A percentile compares a stretch with the other conserved stretches of the same genome.
phyloP scores from a whole-genome alignment of 305 asterid species.

The Stenogyne calaminthoides region DNA sequence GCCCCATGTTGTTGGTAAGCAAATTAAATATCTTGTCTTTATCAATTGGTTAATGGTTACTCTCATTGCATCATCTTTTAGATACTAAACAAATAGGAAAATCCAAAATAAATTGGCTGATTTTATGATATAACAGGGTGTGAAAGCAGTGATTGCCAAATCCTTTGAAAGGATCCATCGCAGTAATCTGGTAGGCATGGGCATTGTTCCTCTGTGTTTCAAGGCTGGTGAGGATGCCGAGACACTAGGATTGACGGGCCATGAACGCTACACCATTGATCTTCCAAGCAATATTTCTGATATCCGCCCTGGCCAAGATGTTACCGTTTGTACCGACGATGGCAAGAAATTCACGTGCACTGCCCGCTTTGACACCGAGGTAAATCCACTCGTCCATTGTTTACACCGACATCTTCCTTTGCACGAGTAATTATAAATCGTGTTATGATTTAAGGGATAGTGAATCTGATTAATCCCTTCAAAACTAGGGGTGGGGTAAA shows the following conservation, averaged over 20 bases:
- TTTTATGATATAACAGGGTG: constrained; percentile 56
- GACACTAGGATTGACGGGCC: constrained; percentile 84
- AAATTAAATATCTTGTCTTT: constrained; percentile 6
- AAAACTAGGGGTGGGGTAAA: background rate
- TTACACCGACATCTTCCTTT: background rate
- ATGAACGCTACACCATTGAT: constrained; percentile 81
- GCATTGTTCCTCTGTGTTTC: constrained; percentile 88
- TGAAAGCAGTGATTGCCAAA: constrained; percentile 93
- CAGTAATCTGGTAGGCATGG: constrained; percentile 96
- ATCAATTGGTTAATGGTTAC: background rate
- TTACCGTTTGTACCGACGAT: constrained; percentile 62
- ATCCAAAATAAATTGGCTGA: constrained; percentile 6
- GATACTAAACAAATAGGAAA: background rate
- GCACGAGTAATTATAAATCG: background rate
- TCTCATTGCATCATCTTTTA: background rate
- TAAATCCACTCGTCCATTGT: constrained; percentile 30
- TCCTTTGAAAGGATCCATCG: constrained; percentile 97
- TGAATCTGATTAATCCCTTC: background rate
- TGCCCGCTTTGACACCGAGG: constrained; percentile 95
- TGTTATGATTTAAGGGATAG: background rate
- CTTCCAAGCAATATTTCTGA: constrained; percentile 75
- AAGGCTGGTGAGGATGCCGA: constrained; percentile 97
- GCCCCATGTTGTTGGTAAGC: constrained; percentile 93
- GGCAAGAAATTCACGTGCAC: constrained; percentile 89
- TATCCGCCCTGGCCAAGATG: constrained; percentile 91